Base-by-base conservation (phyloP, 2,329 filamentous ascomycete genomes). In the Chaetomium sp. region DNA sequence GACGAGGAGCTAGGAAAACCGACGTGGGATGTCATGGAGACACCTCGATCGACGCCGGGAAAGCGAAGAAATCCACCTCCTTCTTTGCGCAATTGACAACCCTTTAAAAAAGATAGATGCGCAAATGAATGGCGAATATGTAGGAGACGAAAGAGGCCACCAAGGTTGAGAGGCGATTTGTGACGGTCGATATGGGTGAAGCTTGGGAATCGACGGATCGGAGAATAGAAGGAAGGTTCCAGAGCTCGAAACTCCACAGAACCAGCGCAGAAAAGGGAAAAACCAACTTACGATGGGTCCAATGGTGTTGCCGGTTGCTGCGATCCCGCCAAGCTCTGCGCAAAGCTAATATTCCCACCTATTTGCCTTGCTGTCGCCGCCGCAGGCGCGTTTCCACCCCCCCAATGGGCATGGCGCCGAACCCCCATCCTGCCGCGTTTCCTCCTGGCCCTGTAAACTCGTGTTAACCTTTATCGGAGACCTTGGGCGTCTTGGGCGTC, bases 301-400 rank as follows among this genome's bases (percentile, higher is more conserved):
- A 89, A 77, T 50, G 86, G 82, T 68, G 86, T 86, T 70, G 83
- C 79, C 70, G 85, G 82, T 75, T 88, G 86, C 76, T 88, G 86
- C 64, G 86, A 87, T 67, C 85, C 85, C 72, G 82, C 83, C 72
- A 89, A 78, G 73, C 85, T 89, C 74, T 89, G 87, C 57, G 87
- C 86, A 76, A 89, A 89, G 75, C 86, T 89, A 65, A 87, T 79
- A 75, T 83, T 87, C 71, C 85, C 80, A 67, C 85, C 81, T 72
- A 86, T 76, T 78, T 86, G 82, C 72, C 84, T 80, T 62, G 79
- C 81, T 71, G 78, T 78, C 45, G 78, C 78, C 35, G 60, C 67
- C 27, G 69, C 66, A 49, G 66, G 65, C 79, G 72, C 81, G 51
- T 56, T 68, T 50, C 65, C 81, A 70, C 78, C 78, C 42, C 73